Percentiles rank a stretch among this genome's conserved stretches.
phyloP scores from a whole-genome alignment of 164 flowering plant species.

The Warburgia ugandensis region DNA sequence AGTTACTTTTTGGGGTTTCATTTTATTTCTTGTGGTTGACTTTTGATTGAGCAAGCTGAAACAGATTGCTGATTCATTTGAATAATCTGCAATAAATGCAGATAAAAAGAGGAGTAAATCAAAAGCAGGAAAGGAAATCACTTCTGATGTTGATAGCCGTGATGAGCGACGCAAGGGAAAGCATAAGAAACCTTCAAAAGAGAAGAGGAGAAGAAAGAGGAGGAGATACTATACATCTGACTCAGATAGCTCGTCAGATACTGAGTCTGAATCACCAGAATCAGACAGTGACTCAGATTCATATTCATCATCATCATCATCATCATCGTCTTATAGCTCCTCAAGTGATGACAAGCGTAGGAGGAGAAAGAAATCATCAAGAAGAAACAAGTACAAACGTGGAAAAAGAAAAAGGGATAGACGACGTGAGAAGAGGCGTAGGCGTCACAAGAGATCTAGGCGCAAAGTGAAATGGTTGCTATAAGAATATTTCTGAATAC shows the following conservation, averaged over 20 bases:
- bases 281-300: slow-evolving; percentile 64
- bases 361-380: slow-evolving; percentile 77
- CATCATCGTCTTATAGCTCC: slow-evolving; percentile 64
- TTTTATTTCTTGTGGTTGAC: not conserved
- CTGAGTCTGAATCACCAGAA: slow-evolving; percentile 61
- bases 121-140: slow-evolving; percentile 42
- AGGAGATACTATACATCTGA: slow-evolving; percentile 71
- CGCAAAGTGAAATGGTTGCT: slow-evolving; percentile 70
- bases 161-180: slow-evolving; percentile 52
- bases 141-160: slow-evolving; percentile 40
- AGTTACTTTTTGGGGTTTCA: not conserved
- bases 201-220: slow-evolving; percentile 49
- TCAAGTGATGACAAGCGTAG: slow-evolving; percentile 81
- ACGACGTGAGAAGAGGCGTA: slow-evolving; percentile 64
- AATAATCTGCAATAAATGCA: slow-evolving; percentile 17
- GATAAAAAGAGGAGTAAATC: slow-evolving; percentile 58
- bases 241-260: slow-evolving; percentile 71
- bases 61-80: not conserved
- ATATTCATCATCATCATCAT: slow-evolving; percentile 50
- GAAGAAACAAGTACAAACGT: slow-evolving; percentile 54
- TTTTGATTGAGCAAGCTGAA: not conserved
- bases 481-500: too few species aligned
- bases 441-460: slow-evolving; percentile 61
- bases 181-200: slow-evolving; percentile 71
- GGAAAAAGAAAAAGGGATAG: slow-evolving; percentile 53